Evolutionary conservation across 208 protist genomes (phyloP).

Genomic region (Wallacemonas sp.): DNA sequence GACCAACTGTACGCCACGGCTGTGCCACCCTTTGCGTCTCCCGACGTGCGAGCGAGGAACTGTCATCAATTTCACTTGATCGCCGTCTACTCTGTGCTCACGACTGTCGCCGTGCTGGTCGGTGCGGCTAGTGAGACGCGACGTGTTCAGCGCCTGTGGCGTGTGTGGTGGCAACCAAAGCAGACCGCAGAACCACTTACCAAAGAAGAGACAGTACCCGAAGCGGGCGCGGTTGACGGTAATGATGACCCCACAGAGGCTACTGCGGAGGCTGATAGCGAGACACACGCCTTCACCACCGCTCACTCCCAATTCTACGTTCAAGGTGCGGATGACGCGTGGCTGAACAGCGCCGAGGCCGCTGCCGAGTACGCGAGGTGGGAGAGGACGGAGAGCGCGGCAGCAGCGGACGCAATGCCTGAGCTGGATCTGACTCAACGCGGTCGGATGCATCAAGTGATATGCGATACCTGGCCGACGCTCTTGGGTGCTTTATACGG

Average conservation of each 20-base stretch:
- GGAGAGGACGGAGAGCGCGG: background rate
- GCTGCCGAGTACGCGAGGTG: constrained; percentile 34
- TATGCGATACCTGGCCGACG: constrained; percentile 51
- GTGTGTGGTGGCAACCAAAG: background rate
- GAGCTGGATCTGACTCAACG: background rate
- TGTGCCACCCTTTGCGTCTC: background rate
- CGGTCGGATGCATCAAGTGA: constrained; percentile 8
- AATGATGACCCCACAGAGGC: no score
- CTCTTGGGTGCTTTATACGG: constrained; percentile 40
- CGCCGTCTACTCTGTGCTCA: constrained; percentile 10
- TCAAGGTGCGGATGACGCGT: constrained; percentile 53
- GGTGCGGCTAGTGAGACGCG: background rate
- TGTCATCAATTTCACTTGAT: background rate
- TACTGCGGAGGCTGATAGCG: no score
- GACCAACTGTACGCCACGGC: background rate
- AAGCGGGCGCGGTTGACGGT: background rate
- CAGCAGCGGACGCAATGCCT: background rate
- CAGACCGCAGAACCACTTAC: background rate
- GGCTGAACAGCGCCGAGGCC: constrained; percentile 65
- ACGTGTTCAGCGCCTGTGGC: background rate
- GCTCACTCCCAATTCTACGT: constrained; percentile 15
- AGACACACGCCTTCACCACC: background rate
- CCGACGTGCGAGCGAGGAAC: background rate
- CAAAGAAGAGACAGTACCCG: background rate
- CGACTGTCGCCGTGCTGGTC: background rate